Conservation (phyloP, 768 basidiomycete genomes). For the Chalciporus chontae region DNA sequence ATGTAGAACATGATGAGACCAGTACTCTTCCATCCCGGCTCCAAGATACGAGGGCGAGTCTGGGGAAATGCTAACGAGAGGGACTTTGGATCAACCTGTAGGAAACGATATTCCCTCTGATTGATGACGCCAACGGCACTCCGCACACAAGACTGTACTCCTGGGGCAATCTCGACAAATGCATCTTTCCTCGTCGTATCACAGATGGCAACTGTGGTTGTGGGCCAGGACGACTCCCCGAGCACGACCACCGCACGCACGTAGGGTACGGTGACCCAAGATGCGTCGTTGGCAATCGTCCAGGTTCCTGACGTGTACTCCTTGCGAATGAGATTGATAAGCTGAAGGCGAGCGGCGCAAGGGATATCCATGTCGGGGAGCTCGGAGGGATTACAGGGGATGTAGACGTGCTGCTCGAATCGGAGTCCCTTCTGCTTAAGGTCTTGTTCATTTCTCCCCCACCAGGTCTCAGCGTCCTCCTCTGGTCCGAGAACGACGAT, state of each 20-base stretch:
- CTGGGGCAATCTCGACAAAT: conserved; percentile 8
- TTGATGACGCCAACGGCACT: background rate
- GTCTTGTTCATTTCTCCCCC: conserved; percentile 25
- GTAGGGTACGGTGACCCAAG: conserved; percentile 15
- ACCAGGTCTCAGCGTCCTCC: conserved; percentile 23
- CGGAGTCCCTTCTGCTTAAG: conserved; percentile 16
- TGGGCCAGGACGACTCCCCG: conserved; percentile 17
- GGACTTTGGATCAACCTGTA: conserved; percentile 12
- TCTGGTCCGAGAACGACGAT: conserved; percentile 32
- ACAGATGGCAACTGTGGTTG: conserved; percentile 18
- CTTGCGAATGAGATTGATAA: conserved; percentile 10
- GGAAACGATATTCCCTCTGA: conserved; percentile 12
- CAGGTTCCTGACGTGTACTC: conserved; percentile 11
- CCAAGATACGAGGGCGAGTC: background rate
- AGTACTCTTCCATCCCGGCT: conserved; percentile 2
- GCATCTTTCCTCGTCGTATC: conserved; percentile 8
- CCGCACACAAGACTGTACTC: conserved; percentile 8
- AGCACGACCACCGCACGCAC: conserved; percentile 13
- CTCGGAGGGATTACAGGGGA: conserved; percentile 8
- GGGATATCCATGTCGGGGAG: background rate
- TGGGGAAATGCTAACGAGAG: background rate
- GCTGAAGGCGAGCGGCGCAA: background rate
- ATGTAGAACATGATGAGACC: conserved; percentile 18
- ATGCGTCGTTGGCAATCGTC: conserved; percentile 5
- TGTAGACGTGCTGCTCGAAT: conserved; percentile 28